Conservation (phyloP, 2,329 filamentous ascomycete genomes). For the Sphaerostilbella broomeana region DNA sequence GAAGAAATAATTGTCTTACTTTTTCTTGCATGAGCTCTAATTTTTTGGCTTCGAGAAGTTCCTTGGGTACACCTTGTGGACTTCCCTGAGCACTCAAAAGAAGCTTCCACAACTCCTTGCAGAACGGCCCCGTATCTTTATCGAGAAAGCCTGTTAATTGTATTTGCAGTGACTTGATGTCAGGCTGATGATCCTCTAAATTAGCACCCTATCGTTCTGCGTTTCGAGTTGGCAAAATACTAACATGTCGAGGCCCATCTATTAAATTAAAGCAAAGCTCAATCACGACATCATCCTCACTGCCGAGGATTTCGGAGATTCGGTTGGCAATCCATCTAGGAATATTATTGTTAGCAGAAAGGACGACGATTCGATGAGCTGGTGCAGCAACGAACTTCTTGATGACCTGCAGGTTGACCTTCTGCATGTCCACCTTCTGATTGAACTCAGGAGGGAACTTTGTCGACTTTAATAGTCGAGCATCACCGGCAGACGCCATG, state of each 20-base stretch:
- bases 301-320: conserved; percentile 81
- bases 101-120: conserved; percentile 88
- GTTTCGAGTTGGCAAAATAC: conserved; percentile 1
- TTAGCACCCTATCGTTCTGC: conserved; percentile 22
- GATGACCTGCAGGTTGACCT: conserved; percentile 96
- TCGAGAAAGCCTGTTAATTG: conserved; percentile 92
- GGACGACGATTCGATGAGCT: not conserved
- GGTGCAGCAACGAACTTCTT: conserved; percentile 63
- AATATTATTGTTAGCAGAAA: conserved; percentile 10
- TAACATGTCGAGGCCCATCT: conserved; percentile 68
- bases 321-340: conserved; percentile 85
- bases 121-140: conserved; percentile 82
- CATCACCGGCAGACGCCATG: conserved; percentile 81
- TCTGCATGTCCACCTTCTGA: conserved; percentile 93
- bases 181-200: conserved; percentile 55
- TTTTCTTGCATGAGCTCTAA: conserved; percentile 90
- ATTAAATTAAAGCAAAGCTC: conserved; percentile 68
- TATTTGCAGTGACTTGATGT: conserved; percentile 93
- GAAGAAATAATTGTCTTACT: conserved; percentile 42
- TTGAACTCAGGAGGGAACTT: conserved; percentile 93
- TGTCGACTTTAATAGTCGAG: conserved; percentile 81
- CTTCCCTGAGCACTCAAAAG: conserved; percentile 84
- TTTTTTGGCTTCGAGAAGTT: conserved; percentile 94
- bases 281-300: conserved; percentile 91
- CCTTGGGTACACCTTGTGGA: conserved; percentile 86